A percentile compares a stretch with the other conserved stretches of the same genome.
Evolutionary conservation across 1,284 basidiomycete genomes (phyloP).

Genomic region (Austroboletus olivaceoglutinosus): DNA sequence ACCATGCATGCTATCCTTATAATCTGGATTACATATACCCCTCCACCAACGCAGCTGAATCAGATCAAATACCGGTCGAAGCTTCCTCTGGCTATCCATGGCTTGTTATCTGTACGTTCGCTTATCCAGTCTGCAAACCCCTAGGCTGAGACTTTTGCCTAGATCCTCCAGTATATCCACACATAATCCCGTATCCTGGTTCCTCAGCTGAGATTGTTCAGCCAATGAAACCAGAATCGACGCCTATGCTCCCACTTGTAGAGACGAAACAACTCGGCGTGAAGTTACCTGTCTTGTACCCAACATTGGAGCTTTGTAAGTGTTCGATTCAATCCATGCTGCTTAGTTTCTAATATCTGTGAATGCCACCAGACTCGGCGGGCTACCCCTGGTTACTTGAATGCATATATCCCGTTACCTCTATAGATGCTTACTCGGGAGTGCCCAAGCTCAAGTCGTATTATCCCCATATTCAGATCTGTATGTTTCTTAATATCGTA

Average conservation of each 20-base stretch:
- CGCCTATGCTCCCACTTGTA: background rate
- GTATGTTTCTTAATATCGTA: slow-evolving; percentile 10
- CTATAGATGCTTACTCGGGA: slow-evolving; percentile 1
- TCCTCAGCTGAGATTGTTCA: slow-evolving; percentile 4
- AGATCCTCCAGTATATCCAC: slow-evolving; percentile 27
- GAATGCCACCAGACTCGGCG: slow-evolving; percentile 16
- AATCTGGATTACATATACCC: slow-evolving; percentile 25
- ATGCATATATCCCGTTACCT: slow-evolving; percentile 24
- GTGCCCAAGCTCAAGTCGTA: background rate
- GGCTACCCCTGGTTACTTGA: slow-evolving; percentile 30
- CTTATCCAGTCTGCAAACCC: background rate
- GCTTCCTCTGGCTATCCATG: slow-evolving; percentile 19
- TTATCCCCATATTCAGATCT: slow-evolving; percentile 22
- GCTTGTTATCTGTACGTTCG: slow-evolving; percentile 25
- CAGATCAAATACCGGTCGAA: background rate
- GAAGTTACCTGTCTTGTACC: slow-evolving; percentile 18
- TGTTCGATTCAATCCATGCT: background rate
- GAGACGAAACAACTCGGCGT: slow-evolving; percentile 6
- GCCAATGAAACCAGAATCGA: slow-evolving; percentile 3
- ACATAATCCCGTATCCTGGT: slow-evolving; percentile 21
- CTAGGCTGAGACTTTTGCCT: background rate
- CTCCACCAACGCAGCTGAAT: background rate
- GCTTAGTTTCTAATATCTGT: background rate
- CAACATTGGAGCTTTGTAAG: slow-evolving; percentile 26
- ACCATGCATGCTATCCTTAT: slow-evolving; percentile 22